phyloP scores from a whole-genome alignment of 805 yeast species.

The Tetrapisispora arboricola region DNA sequence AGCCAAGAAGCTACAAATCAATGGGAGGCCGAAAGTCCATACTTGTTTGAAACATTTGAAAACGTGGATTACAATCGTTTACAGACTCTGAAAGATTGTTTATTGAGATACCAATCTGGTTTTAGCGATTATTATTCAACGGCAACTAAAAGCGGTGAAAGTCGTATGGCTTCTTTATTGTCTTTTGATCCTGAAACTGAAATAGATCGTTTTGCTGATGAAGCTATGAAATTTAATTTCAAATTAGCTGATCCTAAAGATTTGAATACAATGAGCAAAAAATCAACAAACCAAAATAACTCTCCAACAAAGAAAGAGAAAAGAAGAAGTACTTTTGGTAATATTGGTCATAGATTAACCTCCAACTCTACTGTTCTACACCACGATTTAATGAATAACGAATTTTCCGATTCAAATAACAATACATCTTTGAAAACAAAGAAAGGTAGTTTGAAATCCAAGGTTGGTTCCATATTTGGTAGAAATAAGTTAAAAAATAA shows the following conservation, averaged over 20 bases:
- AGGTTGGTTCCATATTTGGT: slow-evolving; percentile 68
- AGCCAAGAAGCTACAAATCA: slow-evolving; percentile 38
- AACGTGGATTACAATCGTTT: slow-evolving; percentile 56
- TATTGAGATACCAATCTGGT: slow-evolving; percentile 56
- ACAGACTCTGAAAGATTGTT: slow-evolving; percentile 51
- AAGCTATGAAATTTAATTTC: slow-evolving; percentile 26
- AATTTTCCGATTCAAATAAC: slow-evolving; percentile 22
- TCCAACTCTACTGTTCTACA: slow-evolving; percentile 24
- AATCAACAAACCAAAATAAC: neutral
- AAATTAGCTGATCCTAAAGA: slow-evolving; percentile 5
- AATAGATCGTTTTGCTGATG: slow-evolving; percentile 44
- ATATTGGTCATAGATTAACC: slow-evolving; percentile 21
- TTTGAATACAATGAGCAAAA: neutral
- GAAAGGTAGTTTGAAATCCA: slow-evolving; percentile 45
- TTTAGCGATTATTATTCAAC: slow-evolving; percentile 42
- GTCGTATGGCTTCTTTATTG: slow-evolving; percentile 54
- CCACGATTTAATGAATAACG: slow-evolving; percentile 25
- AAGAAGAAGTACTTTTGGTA: slow-evolving; percentile 23
- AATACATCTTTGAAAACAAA: slow-evolving; percentile 25
- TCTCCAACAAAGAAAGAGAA: slow-evolving; percentile 11
- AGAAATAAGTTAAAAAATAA: slow-evolving; percentile 42
- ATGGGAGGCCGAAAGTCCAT: slow-evolving; percentile 77
- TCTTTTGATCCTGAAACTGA: slow-evolving; percentile 54
- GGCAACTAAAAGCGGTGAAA: slow-evolving; percentile 45
- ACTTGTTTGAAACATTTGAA: slow-evolving; percentile 65